Conservation (phyloP, 257 asterid genomes). For the Coffea canephora region DNA sequence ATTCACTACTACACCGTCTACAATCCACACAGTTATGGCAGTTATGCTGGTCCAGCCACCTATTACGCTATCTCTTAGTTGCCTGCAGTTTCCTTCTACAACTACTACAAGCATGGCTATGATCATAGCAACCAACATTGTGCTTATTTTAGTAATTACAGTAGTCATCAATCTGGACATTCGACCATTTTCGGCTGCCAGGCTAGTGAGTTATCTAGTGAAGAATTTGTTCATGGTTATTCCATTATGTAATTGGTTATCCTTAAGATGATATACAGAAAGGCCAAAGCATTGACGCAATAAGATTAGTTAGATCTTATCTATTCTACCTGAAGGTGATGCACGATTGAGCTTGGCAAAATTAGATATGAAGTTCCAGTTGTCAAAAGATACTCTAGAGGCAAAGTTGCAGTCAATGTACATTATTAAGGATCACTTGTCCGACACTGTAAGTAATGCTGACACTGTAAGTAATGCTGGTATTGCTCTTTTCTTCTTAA, state of each 20-base stretch:
- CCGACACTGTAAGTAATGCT: slow-evolving; percentile 28
- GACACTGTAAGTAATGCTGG: slow-evolving; percentile 23
- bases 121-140: slow-evolving; percentile 25
- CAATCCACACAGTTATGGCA: slow-evolving; percentile 25
- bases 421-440: slow-evolving; percentile 34
- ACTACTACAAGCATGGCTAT: slow-evolving; percentile 76
- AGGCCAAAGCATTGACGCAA: no score
- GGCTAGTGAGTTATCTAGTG: slow-evolving; percentile 60
- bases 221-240: slow-evolving; percentile 63
- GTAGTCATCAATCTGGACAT: slow-evolving; percentile 21
- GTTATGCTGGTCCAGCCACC: slow-evolving; percentile 49
- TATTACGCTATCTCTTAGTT: slow-evolving; percentile 35
- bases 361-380: slow-evolving; percentile 41
- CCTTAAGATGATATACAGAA: background rate
- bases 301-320: no score
- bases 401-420: slow-evolving; percentile 67
- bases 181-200: slow-evolving; percentile 52
- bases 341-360: slow-evolving; percentile 34
- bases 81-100: slow-evolving; percentile 50
- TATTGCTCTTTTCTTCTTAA: background rate
- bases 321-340: slow-evolving; percentile 38
- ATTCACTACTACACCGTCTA: slow-evolving; percentile 35
- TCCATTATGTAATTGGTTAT: slow-evolving; percentile 40
- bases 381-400: slow-evolving; percentile 58
- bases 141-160: slow-evolving; percentile 8